phyloP scores from a whole-genome alignment of 2,329 filamentous ascomycete genomes.

The Cucurbitaria berberidis region DNA sequence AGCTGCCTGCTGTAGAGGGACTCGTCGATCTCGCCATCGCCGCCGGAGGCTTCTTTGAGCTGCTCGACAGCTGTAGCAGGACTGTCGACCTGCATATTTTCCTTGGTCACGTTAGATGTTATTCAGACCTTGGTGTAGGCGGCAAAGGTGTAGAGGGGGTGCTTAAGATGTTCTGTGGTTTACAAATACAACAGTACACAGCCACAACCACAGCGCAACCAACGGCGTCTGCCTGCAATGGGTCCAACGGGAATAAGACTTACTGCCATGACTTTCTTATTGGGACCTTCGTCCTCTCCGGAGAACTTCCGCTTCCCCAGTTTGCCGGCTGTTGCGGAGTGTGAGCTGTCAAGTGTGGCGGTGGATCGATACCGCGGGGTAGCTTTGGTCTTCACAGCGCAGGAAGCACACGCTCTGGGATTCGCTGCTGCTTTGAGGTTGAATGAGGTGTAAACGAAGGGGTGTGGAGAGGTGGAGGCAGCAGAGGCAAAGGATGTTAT shows the following conservation, averaged over 20 bases:
- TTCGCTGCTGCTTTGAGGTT: slow-evolving; percentile 6
- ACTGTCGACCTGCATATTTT: slow-evolving; percentile 69
- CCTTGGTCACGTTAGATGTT: slow-evolving; percentile 44
- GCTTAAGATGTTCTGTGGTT: slow-evolving; percentile 15
- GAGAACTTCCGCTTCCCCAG: slow-evolving; percentile 52
- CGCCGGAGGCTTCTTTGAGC: slow-evolving; percentile 57
- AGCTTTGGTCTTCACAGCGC: slow-evolving; percentile 3
- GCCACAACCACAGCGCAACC: slow-evolving; percentile 29
- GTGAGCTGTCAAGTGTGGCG: slow-evolving; percentile 30
- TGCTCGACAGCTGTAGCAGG: slow-evolving; percentile 64
- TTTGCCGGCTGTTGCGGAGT: slow-evolving; percentile 44
- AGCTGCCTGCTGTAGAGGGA: slow-evolving; percentile 72
- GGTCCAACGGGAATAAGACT: slow-evolving; percentile 23
- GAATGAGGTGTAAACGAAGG: slow-evolving; percentile 4
- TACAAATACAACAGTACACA: slow-evolving; percentile 32
- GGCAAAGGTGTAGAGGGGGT: slow-evolving; percentile 6
- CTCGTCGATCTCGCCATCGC: slow-evolving; percentile 69
- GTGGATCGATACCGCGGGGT: slow-evolving; percentile 22
- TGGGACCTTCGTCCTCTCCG: slow-evolving; percentile 47
- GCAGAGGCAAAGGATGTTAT: slow-evolving; percentile 12
- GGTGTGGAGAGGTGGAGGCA: slow-evolving; percentile 16
- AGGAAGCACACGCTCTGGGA: slow-evolving; percentile 4
- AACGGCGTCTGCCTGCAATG: slow-evolving; percentile 11
- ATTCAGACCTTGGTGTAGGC: background rate
- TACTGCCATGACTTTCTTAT: slow-evolving; percentile 52